These are phyloP conservation scores for Penicillium sp. DNA, from an alignment of 2,329 filamentous ascomycete genomes.

Conservation along the genomic window DNA sequence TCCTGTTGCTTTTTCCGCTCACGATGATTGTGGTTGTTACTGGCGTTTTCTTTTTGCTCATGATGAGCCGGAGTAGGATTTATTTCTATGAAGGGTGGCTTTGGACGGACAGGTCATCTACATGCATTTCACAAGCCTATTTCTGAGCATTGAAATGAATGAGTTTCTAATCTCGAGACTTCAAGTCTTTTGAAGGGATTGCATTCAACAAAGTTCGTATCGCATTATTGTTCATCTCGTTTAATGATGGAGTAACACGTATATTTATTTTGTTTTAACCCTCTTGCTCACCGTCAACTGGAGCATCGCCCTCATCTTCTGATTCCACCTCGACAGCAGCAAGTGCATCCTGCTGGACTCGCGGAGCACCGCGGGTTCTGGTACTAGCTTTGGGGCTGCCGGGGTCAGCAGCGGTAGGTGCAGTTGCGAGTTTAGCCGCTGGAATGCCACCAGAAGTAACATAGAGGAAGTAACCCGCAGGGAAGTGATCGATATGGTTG, in stretches of 20 bases:
- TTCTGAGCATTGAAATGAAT: background rate
- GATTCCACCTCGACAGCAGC: slow-evolving; percentile 33
- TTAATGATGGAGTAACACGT: background rate
- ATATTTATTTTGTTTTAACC: background rate
- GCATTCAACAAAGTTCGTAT: background rate
- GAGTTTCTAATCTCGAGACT: background rate
- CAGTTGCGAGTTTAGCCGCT: slow-evolving; percentile 49
- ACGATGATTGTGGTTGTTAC: background rate
- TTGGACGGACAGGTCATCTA: slow-evolving; percentile 1
- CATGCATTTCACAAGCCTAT: slow-evolving; percentile 1
- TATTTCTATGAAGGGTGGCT: background rate
- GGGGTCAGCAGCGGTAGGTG: slow-evolving; percentile 6
- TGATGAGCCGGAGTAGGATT: background rate
- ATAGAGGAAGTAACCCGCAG: slow-evolving; percentile 70
- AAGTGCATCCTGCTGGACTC: slow-evolving; percentile 27
- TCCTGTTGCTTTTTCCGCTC: background rate
- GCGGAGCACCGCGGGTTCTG: slow-evolving; percentile 18
- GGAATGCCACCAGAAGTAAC: slow-evolving; percentile 66
- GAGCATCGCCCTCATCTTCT: slow-evolving; percentile 26
- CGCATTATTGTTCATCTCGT: background rate
- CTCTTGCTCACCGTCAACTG: slow-evolving; percentile 23
- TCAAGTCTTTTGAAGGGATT: background rate
- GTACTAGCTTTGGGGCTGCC: slow-evolving; percentile 6
- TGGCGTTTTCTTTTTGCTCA: background rate
- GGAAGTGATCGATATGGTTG: slow-evolving; percentile 74